Evolutionary conservation across 1,284 basidiomycete species (phyloP), one percentile per base, ranked within the genome.

Genomic region (Boletus hoseneyae): DNA sequence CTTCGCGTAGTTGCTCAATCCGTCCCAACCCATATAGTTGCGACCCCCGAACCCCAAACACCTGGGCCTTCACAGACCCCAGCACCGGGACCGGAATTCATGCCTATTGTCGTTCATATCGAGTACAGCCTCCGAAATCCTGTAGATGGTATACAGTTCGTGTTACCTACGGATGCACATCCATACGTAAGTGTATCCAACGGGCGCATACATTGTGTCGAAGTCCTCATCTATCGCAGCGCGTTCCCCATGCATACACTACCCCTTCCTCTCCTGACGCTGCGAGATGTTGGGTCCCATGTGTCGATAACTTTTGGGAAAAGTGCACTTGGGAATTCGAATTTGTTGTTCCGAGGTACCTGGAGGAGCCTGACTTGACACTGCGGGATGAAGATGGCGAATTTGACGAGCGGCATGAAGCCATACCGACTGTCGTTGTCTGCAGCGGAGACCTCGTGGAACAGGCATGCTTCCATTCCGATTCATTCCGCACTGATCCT

Each of bases 301-400:
- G 97, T 61, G 73, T 98, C 12, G 97, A 99, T 69, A 92, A 85
- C 64, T 70, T 96, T 12, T 97, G 93, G 91, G 96, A 97, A 69
- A 86, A 93, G 62, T 97, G 92, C 63, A 97, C 96, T 3, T 99
- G 97, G 97, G 97, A 99, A 65, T 87, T 99, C 47, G 93, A 98
- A 67, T 91, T 97, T 65, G 83, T 98, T 48, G 95, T 97, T 18
- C 95, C 95, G 38, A 83, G 88, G 52, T 87, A 84, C 58, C 74
- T 96, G 10, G 88, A 92, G 61, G 87, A 90, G 52, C 73, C 73
- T 12, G 74, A 78, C 42, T 62, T 70, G 32, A 70, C 66, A 16
- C 75, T 79, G 11, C 62, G 53, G 23, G 63, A 59, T 41, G 82
- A 85, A 46, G 77, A 75, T 36, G 80, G 77, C 21, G 83, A 84